Evolutionary conservation across 257 asterid species (phyloP).

Genomic region (Gardenia jasminoides): DNA sequence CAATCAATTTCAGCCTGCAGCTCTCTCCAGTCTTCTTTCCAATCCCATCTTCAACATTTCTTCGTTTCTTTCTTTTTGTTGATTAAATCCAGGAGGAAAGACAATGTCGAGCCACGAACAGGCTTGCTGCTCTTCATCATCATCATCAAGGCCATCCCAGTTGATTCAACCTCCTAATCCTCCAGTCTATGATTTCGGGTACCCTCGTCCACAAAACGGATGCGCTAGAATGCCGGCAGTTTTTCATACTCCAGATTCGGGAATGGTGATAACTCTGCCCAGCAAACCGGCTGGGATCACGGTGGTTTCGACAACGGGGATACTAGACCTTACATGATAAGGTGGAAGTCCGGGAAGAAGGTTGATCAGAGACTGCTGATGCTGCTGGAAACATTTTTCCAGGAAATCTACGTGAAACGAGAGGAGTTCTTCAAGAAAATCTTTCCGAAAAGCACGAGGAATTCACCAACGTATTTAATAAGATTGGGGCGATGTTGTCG

Average conservation of each 20-base stretch:
- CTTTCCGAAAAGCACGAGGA: conserved; percentile 12
- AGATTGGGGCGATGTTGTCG: conserved; percentile 7
- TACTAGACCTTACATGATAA: conserved; percentile 10
- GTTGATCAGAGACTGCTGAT: conserved; percentile 15
- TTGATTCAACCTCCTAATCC: background rate
- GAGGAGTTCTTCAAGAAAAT: conserved; percentile 19
- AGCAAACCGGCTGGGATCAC: background rate
- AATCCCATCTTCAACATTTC: background rate
- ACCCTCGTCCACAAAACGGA: background rate
- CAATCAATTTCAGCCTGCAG: too few species aligned
- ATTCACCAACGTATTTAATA: conserved; percentile 14
- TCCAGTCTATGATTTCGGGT: background rate
- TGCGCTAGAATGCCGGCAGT: background rate
- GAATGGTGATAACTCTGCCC: background rate
- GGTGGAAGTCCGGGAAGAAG: conserved; percentile 23
- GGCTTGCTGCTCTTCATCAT: background rate
- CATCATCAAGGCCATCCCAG: background rate
- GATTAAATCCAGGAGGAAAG: background rate
- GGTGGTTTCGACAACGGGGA: conserved; percentile 2
- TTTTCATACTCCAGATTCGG: conserved; percentile 15
- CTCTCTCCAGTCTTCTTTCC: background rate
- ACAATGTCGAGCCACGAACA: background rate
- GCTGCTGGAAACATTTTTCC: conserved; percentile 19
- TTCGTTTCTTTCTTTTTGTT: too few species aligned
- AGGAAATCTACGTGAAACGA: conserved; percentile 17